Conservation (phyloP, 1,284 basidiomycete genomes). For the Rhodotorula mucilaginosa region DNA sequence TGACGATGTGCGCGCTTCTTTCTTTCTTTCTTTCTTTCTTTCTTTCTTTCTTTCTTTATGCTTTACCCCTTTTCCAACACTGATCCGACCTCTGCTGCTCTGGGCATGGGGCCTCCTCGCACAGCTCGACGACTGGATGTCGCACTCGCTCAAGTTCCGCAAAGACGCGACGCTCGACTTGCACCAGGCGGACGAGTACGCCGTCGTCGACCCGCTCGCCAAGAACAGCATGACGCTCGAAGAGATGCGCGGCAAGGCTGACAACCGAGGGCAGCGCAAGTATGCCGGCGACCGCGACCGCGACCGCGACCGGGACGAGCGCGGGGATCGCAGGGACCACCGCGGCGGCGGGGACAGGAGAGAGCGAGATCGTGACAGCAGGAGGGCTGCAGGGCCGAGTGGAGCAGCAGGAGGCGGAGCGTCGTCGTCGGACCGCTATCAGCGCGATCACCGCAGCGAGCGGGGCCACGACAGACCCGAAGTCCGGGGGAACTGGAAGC, state of each 20-base stretch:
- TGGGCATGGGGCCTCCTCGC: no score
- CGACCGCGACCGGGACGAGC: background rate
- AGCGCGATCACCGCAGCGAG: background rate
- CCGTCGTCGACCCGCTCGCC: slow-evolving; percentile 34
- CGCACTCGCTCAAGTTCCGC: slow-evolving; percentile 42
- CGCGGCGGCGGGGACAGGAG: background rate
- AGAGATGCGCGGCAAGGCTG: slow-evolving; percentile 27
- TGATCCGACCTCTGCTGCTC: background rate
- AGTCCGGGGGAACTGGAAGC: slow-evolving; percentile 27
- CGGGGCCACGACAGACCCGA: slow-evolving; percentile 22
- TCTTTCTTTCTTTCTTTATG: background rate
- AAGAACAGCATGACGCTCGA: slow-evolving; percentile 30
- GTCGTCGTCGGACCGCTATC: background rate
- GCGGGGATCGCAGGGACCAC: background rate
- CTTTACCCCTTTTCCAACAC: background rate
- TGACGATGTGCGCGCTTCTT: slow-evolving; percentile 19
- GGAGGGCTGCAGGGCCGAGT: background rate
- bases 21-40: no score
- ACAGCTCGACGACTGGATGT: slow-evolving; percentile 37
- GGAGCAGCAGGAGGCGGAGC: background rate
- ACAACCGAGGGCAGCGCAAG: slow-evolving; percentile 1
- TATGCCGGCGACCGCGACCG: slow-evolving; percentile 15
- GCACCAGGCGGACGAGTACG: slow-evolving; percentile 39
- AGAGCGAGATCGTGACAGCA: slow-evolving; percentile 1
- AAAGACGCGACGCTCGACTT: slow-evolving; percentile 44